Conservation (phyloP, 768 basidiomycete species). For the Hericium rajendrae region DNA sequence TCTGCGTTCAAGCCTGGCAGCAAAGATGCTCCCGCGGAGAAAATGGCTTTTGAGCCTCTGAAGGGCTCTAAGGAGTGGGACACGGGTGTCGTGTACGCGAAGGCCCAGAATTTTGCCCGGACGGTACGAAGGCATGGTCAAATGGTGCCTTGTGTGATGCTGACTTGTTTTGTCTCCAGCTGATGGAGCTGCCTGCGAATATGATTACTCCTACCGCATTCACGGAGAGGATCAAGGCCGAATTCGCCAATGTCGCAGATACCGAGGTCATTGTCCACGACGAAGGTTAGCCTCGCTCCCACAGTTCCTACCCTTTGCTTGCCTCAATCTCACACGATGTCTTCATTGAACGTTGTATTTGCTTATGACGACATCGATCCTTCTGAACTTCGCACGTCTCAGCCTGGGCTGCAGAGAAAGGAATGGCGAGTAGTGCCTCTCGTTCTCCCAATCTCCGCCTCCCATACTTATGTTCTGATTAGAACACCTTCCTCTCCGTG, state of each 20-base stretch:
- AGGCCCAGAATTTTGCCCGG: constrained; percentile 72
- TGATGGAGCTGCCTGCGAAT: constrained; percentile 82
- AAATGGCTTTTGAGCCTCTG: constrained; percentile 38
- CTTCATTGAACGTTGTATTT: too few relatives aligned
- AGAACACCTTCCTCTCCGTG: constrained; percentile 83
- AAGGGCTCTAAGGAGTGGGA: constrained; percentile 55
- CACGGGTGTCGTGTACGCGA: constrained; percentile 60
- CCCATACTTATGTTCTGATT: not conserved
- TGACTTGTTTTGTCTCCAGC: constrained; percentile 27
- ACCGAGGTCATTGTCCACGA: constrained; percentile 65
- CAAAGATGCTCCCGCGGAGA: constrained; percentile 39
- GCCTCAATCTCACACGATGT: too few relatives aligned
- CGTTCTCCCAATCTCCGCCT: too few relatives aligned
- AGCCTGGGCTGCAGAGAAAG: constrained; percentile 79
- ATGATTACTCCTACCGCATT: constrained; percentile 81
- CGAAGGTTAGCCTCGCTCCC: constrained; percentile 38
- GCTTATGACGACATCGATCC: too few relatives aligned
- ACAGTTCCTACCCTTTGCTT: not conserved
- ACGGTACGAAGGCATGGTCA: constrained; percentile 36
- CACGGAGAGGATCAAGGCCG: constrained; percentile 56
- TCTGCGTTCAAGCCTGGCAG: constrained; percentile 57
- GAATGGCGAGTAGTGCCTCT: constrained; percentile 46
- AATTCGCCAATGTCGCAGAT: constrained; percentile 56
- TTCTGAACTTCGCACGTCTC: not conserved
- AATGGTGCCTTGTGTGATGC: not conserved